Percentiles rank a stretch among this genome's conserved stretches.
Conservation (phyloP, 805 yeast genomes). For the Suhomyces kilbournensis region DNA sequence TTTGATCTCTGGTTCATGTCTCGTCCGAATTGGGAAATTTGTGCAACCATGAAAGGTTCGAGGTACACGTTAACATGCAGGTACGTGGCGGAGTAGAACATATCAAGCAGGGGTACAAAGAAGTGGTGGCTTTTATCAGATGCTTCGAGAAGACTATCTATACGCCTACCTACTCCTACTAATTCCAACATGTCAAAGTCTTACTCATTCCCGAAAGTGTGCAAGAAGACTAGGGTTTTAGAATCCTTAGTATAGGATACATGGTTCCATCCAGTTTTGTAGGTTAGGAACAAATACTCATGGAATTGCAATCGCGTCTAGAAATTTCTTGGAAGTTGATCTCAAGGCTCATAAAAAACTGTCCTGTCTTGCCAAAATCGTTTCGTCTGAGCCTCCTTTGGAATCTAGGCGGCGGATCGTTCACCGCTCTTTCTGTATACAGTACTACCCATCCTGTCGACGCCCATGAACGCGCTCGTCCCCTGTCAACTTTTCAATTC, state of each 20-base stretch:
- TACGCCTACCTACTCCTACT: background rate
- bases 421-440: background rate
- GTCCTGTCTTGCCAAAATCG: background rate
- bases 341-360: background rate
- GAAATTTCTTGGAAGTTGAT: background rate
- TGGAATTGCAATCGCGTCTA: background rate
- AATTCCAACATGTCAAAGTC: background rate
- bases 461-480: background rate
- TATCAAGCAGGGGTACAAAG: background rate
- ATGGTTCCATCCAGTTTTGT: background rate
- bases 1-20: conserved; percentile 3
- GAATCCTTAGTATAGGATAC: background rate
- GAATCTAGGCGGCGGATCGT: background rate
- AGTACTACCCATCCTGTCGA: background rate
- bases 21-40: background rate
- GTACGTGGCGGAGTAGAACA: conserved; percentile 3
- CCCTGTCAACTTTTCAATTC: background rate
- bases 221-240: background rate
- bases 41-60: background rate
- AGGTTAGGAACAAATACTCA: background rate
- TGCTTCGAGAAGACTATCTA: background rate
- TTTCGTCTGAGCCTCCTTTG: background rate
- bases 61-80: background rate
- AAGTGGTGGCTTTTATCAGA: background rate
- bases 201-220: background rate